Evolutionary conservation across 2,329 filamentous ascomycete genomes (phyloP), one percentile per base, ranked within the genome.

Genomic region (Ascochyta koolunga): DNA sequence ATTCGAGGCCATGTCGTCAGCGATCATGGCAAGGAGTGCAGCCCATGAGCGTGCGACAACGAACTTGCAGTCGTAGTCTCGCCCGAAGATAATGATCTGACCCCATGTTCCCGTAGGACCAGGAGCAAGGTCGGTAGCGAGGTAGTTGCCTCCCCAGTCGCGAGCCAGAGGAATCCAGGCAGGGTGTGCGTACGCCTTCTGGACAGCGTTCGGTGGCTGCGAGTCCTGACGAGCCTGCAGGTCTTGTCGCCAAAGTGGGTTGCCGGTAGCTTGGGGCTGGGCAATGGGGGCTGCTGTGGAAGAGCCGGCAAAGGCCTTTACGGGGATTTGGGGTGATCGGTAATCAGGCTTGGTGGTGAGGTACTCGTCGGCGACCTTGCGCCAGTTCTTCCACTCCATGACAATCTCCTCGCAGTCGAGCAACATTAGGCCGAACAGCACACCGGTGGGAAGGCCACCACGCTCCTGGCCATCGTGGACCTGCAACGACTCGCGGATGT

Each of bases 21-120:
- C 92, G 6, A 97, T 85, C 27, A 87, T 85, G 44, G 92, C 92
- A 18, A 99, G 78, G 71, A 99, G 93, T 9, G 89, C 84, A 15
- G 87, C 86, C 95, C 95, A 99, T 1, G 93, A 98, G 57, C 90
- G 87, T 25, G 95, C 90, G 51, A 99, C 84, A 6, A 99, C 95
- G 71, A 96, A 99, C 79, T 99, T 99, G 77, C 91, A 96, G 73
- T 99, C 95, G 77, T 96, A 99, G 78, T 99, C 95, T 56, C 95
- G 91, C 44, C 95, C 95, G 74, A 96, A 97, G 58, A 99, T 83
- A 68, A 99, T 96, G 62, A 99, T 86, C 74, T 99, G 95, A 48
- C 95, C 95, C 93, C 95, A 99, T 73, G 88, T 89, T 33, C 95
- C 95, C 40, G 85, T 84, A 9, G 93, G 91, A 2, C 95, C 95